Conservation (phyloP, 129 eudicot species). For the Escallonia rubra region DNA sequence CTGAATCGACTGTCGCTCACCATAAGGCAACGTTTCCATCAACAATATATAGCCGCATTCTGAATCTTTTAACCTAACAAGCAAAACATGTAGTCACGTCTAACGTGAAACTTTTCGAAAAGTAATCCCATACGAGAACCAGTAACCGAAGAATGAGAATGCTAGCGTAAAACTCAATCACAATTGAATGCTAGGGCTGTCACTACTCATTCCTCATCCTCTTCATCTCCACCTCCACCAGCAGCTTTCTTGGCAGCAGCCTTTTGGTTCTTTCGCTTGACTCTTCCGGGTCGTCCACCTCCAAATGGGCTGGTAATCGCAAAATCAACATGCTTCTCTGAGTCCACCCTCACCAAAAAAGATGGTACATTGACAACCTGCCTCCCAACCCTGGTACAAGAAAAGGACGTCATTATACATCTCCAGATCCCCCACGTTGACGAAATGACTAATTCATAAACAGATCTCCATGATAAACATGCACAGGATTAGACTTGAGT, state of each 20-base stretch:
- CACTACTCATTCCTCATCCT: slow-evolving; percentile 23
- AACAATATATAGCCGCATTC: too few species aligned
- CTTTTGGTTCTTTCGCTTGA: slow-evolving; percentile 29
- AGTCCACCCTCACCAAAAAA: slow-evolving; percentile 33
- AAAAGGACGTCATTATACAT: not conserved
- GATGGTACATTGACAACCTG: slow-evolving; percentile 29
- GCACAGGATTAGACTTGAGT: not conserved
- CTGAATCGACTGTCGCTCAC: too few species aligned
- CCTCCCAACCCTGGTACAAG: slow-evolving; percentile 23
- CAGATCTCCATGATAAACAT: not conserved
- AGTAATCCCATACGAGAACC: not conserved
- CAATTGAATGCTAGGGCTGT: not conserved
- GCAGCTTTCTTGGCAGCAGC: slow-evolving; percentile 32
- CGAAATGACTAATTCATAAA: not conserved
- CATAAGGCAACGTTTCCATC: too few species aligned
- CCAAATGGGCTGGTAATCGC: slow-evolving; percentile 31
- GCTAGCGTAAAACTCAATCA: not conserved
- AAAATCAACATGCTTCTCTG: slow-evolving; percentile 31
- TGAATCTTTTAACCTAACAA: not conserved
- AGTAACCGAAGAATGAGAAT: not conserved
- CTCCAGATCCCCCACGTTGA: too few species aligned
- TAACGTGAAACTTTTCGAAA: not conserved
- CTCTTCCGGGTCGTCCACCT: slow-evolving; percentile 34
- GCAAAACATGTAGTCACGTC: not conserved
- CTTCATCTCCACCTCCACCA: slow-evolving; percentile 32